Percentiles rank a stretch among this genome's conserved stretches.
phyloP scores from a whole-genome alignment of 305 asterid species.

The Solanum hybrid region DNA sequence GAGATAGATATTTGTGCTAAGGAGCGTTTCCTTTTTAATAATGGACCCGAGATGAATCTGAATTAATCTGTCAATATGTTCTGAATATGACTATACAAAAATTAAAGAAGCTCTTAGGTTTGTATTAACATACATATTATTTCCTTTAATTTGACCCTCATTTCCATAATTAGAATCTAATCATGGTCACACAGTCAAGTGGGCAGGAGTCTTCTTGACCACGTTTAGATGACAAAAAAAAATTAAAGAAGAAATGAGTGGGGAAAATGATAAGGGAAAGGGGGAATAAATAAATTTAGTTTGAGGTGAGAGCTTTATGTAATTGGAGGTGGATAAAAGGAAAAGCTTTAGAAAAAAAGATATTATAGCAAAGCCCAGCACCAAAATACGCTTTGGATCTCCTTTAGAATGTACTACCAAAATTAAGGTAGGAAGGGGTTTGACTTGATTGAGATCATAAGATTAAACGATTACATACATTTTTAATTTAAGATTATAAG shows the following conservation, averaged over 20 bases:
- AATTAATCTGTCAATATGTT: neutral
- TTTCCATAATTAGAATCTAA: neutral
- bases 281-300: conserved; percentile 10
- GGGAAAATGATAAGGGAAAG: neutral
- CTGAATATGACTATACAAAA: neutral
- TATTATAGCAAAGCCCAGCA: conserved; percentile 4
- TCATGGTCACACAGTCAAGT: neutral
- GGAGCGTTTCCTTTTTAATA: neutral
- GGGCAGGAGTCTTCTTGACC: neutral
- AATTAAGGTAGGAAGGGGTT: neutral
- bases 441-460: neutral
- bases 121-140: neutral
- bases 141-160: neutral
- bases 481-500: neutral
- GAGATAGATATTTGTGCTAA: neutral
- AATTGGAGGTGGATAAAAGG: neutral
- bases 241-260: neutral
- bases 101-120: neutral
- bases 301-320: neutral
- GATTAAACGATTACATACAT: no score
- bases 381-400: conserved; percentile 10
- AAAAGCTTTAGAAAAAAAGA: conserved; percentile 9
- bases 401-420: neutral
- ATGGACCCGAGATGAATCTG: neutral
- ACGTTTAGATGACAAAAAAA: conserved; percentile 2